Evolutionary conservation across 306 rosid species (phyloP).

Genomic region (Lathyrus sativus): DNA sequence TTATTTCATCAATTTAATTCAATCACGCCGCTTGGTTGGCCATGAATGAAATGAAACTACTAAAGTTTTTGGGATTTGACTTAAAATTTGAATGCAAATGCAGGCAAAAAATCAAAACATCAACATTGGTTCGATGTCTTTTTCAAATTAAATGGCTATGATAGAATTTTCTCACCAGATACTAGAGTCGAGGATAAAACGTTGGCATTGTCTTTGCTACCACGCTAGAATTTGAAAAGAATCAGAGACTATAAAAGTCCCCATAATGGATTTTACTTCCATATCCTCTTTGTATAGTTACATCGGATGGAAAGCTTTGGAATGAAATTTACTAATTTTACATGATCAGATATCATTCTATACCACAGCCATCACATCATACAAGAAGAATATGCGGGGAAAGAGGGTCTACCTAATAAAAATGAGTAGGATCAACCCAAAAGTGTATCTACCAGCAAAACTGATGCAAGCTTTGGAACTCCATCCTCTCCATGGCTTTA

Average conservation of each 20-base stretch:
- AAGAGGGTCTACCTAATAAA: constrained; percentile 21
- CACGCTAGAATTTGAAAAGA: constrained; percentile 13
- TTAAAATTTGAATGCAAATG: constrained; percentile 1
- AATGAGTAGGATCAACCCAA: constrained; percentile 23
- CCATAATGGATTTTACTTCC: constrained; percentile 23
- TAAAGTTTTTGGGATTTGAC: neutral
- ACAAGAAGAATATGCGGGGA: constrained; percentile 23
- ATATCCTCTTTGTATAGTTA: constrained; percentile 17
- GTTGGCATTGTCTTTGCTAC: neutral
- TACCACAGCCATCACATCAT: constrained; percentile 8
- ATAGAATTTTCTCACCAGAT: constrained; percentile 5
- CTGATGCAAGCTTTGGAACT: constrained; percentile 18
- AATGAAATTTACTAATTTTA: neutral
- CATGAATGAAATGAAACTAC: constrained; percentile 2
- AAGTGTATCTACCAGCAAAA: constrained; percentile 26
- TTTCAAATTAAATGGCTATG: neutral
- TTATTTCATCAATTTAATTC: constrained; percentile 10
- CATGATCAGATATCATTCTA: constrained; percentile 22
- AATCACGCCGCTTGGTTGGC: neutral
- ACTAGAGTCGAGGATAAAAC: neutral
- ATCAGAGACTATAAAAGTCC: neutral
- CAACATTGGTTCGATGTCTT: neutral
- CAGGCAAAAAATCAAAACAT: neutral
- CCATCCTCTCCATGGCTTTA: neutral
- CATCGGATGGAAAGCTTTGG: neutral